A percentile compares a stretch with the other conserved stretches of the same genome.
These are phyloP conservation scores for Cucurbita moschata DNA, from an alignment of 306 rosid genomes.

Conservation along the genomic window DNA sequence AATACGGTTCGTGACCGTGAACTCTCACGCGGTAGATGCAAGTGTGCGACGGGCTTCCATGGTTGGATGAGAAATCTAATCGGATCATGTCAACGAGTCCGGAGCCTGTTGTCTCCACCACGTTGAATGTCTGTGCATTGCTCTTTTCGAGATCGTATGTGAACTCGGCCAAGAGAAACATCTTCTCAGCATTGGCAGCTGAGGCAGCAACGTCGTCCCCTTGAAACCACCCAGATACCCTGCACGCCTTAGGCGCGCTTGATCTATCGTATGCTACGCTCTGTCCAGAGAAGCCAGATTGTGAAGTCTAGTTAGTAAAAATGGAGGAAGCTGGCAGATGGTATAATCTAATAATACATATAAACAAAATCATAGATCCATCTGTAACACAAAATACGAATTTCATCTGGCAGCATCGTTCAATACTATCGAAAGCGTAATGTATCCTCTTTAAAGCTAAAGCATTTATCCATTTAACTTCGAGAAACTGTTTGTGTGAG, in stretches of 20 bases:
- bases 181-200: conserved; percentile 24
- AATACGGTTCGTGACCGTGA: conserved; percentile 62
- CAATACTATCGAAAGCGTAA: not conserved
- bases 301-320: not conserved
- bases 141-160: conserved; percentile 78
- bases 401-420: not conserved
- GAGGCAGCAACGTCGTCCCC: conserved; percentile 23
- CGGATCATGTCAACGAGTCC: conserved; percentile 47
- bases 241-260: conserved; percentile 83
- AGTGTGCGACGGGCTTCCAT: conserved; percentile 79
- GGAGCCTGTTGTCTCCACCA: conserved; percentile 26
- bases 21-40: conserved; percentile 89
- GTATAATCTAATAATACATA: not conserved
- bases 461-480: not conserved
- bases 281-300: conserved; percentile 23
- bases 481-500: not conserved
- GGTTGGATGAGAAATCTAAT: conserved; percentile 78
- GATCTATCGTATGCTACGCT: conserved; percentile 80
- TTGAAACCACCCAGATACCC: conserved; percentile 81
- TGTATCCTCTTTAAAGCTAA: not conserved
- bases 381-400: not conserved
- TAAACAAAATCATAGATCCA: not conserved
- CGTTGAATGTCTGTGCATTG: conserved; percentile 79
- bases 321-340: not conserved
- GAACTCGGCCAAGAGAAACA: conserved; percentile 44